Base-by-base conservation (phyloP, 179 eudicot genomes). In the Camellia oleifera region DNA sequence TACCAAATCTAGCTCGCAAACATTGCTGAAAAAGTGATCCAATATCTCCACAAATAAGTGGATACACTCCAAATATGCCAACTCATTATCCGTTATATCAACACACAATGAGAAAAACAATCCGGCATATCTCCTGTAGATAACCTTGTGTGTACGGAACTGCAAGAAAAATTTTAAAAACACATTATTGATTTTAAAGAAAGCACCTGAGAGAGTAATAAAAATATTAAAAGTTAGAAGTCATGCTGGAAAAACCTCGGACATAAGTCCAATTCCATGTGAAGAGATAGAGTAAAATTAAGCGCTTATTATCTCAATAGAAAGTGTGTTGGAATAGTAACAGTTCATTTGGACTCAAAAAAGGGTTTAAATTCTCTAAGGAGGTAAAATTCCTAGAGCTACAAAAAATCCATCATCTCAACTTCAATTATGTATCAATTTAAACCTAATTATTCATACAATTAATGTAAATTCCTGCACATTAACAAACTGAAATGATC, bases 11-110 rank as follows among this genome's bases (percentile, higher is more conserved):
- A 96, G 92, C 92, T 96, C 98, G 57, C 99, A 96, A 44, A 96
- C 99, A 80, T 94, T 96, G 92, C 99, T 94, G 96, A 94, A 96
- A 80, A 96, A 96, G 84, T 96, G 99, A 77, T 96, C 99, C 86
- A 96, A 78, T 83, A 96, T 96, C 93, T 96, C 98, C 80, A 96
- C 99, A 89, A 94, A 96, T 40, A 96, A 92, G 85, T 96, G 99
- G 81, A 96, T 96, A 85, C 91, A 85, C 82, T 96, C 99, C 75
- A 96, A 84, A 83, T 96, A 94, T 58, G 93, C 99, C 77, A 96
- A 80, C 89, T 96, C 99, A 82, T 94, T 96, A 77, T 96, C 99
- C 1, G 99, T 96, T 83, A 94, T 94, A 78, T 94, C 99, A 78
- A 94, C 99, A 85, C 96, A 96, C 77, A 96, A 86, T 48, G 99